phyloP scores from a whole-genome alignment of 768 basidiomycete species.

The Rhodotorula diobovata region DNA sequence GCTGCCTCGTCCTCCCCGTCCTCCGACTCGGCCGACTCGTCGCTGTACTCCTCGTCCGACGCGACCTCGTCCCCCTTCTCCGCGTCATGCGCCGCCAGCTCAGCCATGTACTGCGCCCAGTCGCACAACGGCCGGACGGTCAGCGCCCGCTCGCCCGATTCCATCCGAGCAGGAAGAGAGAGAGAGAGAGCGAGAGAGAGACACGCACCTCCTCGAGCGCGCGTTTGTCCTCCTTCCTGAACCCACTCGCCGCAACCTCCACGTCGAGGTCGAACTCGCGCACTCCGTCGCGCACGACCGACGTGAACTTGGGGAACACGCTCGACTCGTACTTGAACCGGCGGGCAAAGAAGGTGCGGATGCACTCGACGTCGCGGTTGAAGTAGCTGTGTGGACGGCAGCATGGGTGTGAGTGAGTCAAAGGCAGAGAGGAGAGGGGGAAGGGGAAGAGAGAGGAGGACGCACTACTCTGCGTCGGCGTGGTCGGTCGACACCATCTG shows the following conservation, averaged over 20 bases:
- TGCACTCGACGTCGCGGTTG: constrained; percentile 95
- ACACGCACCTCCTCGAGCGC: constrained; percentile 70
- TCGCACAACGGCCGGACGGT: background rate
- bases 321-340: constrained; percentile 88
- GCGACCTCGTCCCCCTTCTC: constrained; percentile 35
- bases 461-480: constrained; percentile 90
- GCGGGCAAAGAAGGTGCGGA: constrained; percentile 83
- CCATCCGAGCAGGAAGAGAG: too few species aligned
- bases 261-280: constrained; percentile 76
- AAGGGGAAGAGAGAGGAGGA: constrained; percentile 2
- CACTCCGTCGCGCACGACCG: constrained; percentile 54
- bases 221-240: constrained; percentile 75
- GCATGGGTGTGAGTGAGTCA: background rate
- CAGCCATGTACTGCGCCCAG: constrained; percentile 44
- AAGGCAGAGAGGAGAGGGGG: background rate
- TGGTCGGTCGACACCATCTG: constrained; percentile 99
- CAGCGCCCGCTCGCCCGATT: too few species aligned
- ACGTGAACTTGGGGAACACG: constrained; percentile 76
- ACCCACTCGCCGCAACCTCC: constrained; percentile 89
- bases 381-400: constrained; percentile 68
- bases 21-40: constrained; percentile 39
- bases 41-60: constrained; percentile 49
- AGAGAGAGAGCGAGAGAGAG: background rate
- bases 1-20: constrained; percentile 31
- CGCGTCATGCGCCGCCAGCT: constrained; percentile 47